Evolutionary conservation across 2,329 filamentous ascomycete genomes (phyloP).

Genomic region (Nemania sp.): DNA sequence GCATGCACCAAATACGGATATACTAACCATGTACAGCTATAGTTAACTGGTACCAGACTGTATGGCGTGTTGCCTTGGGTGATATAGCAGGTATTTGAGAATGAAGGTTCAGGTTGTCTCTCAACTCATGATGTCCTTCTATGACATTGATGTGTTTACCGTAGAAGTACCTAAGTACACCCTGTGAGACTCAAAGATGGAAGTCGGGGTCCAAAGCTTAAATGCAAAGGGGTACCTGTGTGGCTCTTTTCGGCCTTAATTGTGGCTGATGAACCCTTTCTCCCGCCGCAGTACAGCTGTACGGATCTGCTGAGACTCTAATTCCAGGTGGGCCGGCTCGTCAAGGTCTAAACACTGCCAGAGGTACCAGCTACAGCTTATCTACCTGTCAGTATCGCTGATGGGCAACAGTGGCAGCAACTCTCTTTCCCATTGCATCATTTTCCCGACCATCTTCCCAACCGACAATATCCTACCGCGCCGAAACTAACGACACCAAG

Average conservation of each 20-base stretch:
- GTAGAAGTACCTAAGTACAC: too few relatives aligned
- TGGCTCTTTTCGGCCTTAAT: slow-evolving; percentile 6
- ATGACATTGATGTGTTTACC: too few relatives aligned
- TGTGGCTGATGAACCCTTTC: slow-evolving; percentile 16
- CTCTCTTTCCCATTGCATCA: slow-evolving; percentile 3
- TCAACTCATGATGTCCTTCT: too few relatives aligned
- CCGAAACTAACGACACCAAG: not conserved
- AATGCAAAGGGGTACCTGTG: not conserved
- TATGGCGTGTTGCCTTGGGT: not conserved
- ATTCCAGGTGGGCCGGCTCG: not conserved
- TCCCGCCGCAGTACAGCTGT: not conserved
- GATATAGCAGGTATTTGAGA: not conserved
- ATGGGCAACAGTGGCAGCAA: not conserved
- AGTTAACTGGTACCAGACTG: too few relatives aligned
- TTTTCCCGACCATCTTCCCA: not conserved
- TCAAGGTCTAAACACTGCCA: not conserved
- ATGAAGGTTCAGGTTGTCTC: not conserved
- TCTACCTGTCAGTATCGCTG: too few relatives aligned
- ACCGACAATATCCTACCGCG: not conserved
- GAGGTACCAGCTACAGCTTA: too few relatives aligned
- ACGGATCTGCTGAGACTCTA: not conserved
- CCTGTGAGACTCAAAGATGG: too few relatives aligned
- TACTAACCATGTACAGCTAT: slow-evolving; percentile 18
- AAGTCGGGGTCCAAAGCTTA: too few relatives aligned
- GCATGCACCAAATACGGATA: not conserved